These are phyloP conservation scores for Lachnellula hyalina DNA, from an alignment of 2,329 filamentous ascomycete species.

Conservation along the genomic window DNA sequence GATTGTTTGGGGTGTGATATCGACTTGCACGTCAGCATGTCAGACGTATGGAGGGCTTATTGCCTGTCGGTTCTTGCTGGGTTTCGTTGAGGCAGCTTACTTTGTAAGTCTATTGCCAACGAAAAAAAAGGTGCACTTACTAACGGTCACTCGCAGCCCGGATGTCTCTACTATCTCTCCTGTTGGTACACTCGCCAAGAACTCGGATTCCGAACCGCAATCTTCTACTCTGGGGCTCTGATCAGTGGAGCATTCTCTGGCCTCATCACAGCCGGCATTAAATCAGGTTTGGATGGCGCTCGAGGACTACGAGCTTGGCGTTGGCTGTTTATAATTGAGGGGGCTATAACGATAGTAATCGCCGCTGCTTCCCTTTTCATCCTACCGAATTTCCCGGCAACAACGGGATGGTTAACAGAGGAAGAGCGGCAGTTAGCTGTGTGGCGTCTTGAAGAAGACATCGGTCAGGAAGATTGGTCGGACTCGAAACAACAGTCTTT, in stretches of 20 bases:
- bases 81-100: conserved; percentile 51
- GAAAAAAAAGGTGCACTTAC: not conserved
- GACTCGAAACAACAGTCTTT: conserved; percentile 51
- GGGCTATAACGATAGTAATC: conserved; percentile 56
- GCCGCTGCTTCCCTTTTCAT: conserved; percentile 53
- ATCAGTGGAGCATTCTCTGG: conserved; percentile 69
- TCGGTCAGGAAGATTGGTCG: conserved; percentile 59
- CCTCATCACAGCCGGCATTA: conserved; percentile 59
- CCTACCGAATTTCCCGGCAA: conserved; percentile 63
- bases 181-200: conserved; percentile 68
- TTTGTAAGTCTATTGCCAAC: conserved; percentile 37
- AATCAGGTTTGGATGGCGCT: conserved; percentile 54
- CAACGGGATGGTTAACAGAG: conserved; percentile 51
- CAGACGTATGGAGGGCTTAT: conserved; percentile 42
- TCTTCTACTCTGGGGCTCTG: conserved; percentile 63
- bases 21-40: conserved; percentile 43
- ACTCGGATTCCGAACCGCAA: conserved; percentile 58
- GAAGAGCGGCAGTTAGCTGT: conserved; percentile 51
- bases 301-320: conserved; percentile 57
- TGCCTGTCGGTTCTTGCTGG: conserved; percentile 44
- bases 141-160: conserved; percentile 5
- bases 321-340: conserved; percentile 68
- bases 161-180: conserved; percentile 56
- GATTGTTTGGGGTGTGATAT: conserved; percentile 45
- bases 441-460: conserved; percentile 59